phyloP scores from a whole-genome alignment of 306 rosid genomes.

The Aeschynomene evenia region DNA sequence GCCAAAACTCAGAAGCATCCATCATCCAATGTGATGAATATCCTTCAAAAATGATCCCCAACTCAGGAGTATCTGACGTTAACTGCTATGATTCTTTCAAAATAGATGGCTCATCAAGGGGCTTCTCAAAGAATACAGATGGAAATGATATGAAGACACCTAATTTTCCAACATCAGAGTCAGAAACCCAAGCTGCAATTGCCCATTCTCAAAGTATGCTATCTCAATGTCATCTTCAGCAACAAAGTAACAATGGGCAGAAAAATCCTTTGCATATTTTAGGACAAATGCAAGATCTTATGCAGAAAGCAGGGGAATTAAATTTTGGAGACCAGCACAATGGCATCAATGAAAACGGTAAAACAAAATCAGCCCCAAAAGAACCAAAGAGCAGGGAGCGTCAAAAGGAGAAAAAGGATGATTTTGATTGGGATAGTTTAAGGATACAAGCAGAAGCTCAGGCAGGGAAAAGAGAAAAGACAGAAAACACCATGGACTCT shows the following conservation, averaged over 20 bases:
- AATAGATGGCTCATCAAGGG: slow-evolving; percentile 43
- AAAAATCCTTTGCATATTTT: slow-evolving; percentile 24
- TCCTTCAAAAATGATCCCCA: slow-evolving; percentile 35
- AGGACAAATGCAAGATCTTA: slow-evolving; percentile 38
- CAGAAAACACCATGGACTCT: slow-evolving; percentile 67
- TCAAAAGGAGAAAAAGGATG: slow-evolving; percentile 47
- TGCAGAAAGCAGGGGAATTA: slow-evolving; percentile 37
- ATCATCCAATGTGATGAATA: slow-evolving; percentile 26
- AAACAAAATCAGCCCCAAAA: slow-evolving; percentile 38
- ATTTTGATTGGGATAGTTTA: slow-evolving; percentile 63
- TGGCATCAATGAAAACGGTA: slow-evolving; percentile 36
- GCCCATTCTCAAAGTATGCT: slow-evolving; percentile 37
- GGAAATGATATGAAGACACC: slow-evolving; percentile 41
- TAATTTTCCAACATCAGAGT: slow-evolving; percentile 50
- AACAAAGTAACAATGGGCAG: slow-evolving; percentile 21
- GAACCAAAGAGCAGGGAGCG: slow-evolving; percentile 40
- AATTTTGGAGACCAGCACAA: slow-evolving; percentile 35
- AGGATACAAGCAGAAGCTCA: slow-evolving; percentile 49
- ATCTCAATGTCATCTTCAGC: slow-evolving; percentile 16
- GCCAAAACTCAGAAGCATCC: slow-evolving; percentile 41
- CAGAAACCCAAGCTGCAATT: slow-evolving; percentile 38
- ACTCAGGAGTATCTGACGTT: slow-evolving; percentile 42
- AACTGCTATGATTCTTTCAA: slow-evolving; percentile 45
- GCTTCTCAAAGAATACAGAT: slow-evolving; percentile 43
- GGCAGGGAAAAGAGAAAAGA: slow-evolving; percentile 58